Percentiles rank a stretch among this genome's conserved stretches.
Conservation (phyloP, 768 basidiomycete species). For the Nevesoporus exiguus region DNA sequence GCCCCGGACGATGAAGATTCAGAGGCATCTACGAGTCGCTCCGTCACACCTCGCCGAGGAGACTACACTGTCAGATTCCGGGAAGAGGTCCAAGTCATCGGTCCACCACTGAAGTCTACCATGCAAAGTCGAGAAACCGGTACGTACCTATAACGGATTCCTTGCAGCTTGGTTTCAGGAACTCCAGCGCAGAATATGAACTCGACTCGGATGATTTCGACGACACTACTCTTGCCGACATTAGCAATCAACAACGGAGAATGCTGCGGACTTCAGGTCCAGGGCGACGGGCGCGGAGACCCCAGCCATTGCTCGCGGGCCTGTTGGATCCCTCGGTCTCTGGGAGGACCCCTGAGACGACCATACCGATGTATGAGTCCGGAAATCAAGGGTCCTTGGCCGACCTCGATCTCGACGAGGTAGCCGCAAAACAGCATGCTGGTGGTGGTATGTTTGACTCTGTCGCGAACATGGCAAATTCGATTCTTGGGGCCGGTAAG, state of each 20-base stretch:
- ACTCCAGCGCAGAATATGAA: conserved; percentile 61
- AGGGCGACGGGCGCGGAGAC: conserved; percentile 47
- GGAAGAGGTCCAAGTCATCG: conserved; percentile 67
- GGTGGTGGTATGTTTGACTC: conserved; percentile 79
- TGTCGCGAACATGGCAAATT: conserved; percentile 93
- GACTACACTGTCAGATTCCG: conserved; percentile 59
- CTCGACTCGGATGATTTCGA: conserved; percentile 82
- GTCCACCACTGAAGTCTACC: conserved; percentile 68
- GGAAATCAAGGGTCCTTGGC: conserved; percentile 31
- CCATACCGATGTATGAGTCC: conserved; percentile 43
- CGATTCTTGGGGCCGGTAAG: conserved; percentile 88
- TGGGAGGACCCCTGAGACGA: conserved; percentile 55
- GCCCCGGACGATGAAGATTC: conserved; percentile 55
- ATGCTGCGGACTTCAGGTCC: conserved; percentile 22
- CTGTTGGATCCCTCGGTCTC: conserved; percentile 62
- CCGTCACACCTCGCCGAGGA: conserved; percentile 33
- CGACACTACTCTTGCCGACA: conserved; percentile 38
- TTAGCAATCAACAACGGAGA: conserved; percentile 29
- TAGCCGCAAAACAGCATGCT: conserved; percentile 60
- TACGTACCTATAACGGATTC: conserved; percentile 41
- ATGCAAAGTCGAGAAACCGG: conserved; percentile 76
- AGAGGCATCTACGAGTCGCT: conserved; percentile 34
- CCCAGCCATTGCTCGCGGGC: conserved; percentile 77
- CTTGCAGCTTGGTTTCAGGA: conserved; percentile 8
- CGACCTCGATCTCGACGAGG: conserved; percentile 59